phyloP scores from a whole-genome alignment of 495 filamentous ascomycete genomes.

The Aspergillus coremiiformis region DNA sequence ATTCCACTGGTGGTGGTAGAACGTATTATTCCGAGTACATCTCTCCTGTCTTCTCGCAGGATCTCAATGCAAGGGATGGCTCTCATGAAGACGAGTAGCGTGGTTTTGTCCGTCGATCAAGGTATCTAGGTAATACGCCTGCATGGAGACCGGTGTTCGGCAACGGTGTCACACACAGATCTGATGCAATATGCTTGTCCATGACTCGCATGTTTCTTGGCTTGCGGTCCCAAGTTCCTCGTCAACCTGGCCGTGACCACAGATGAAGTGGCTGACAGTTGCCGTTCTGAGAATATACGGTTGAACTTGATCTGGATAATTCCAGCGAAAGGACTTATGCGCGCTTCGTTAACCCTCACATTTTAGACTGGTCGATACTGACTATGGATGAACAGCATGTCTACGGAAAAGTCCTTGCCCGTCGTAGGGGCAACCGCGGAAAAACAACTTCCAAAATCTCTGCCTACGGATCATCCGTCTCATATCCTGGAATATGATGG shows the following conservation, averaged over 20 bases:
- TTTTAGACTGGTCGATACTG: conserved; percentile 14
- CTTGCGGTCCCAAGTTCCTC: background rate
- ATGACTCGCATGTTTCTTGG: background rate
- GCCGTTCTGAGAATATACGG: conserved; percentile 53
- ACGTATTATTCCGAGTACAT: conserved; percentile 21
- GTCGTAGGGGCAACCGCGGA: conserved; percentile 24
- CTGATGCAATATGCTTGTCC: background rate
- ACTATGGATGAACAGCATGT: conserved; percentile 32
- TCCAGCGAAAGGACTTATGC: conserved; percentile 57
- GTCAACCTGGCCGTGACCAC: background rate
- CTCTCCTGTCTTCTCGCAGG: conserved; percentile 21
- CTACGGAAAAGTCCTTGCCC: conserved; percentile 24
- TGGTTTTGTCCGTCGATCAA: conserved; percentile 43
- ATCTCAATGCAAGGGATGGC: conserved; percentile 17
- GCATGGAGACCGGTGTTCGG: conserved; percentile 48
- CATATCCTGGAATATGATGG: conserved; percentile 15
- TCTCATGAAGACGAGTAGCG: conserved; percentile 40
- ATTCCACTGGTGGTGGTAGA: background rate
- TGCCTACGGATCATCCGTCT: conserved; percentile 5
- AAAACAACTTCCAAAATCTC: conserved; percentile 14
- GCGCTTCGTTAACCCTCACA: conserved; percentile 18
- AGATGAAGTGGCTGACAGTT: conserved; percentile 8
- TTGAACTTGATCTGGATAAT: conserved; percentile 58
- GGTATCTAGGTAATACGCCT: conserved; percentile 39
- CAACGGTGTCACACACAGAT: conserved; percentile 11